Conservation (phyloP, 345 rosid species). For the Populus nigra region DNA sequence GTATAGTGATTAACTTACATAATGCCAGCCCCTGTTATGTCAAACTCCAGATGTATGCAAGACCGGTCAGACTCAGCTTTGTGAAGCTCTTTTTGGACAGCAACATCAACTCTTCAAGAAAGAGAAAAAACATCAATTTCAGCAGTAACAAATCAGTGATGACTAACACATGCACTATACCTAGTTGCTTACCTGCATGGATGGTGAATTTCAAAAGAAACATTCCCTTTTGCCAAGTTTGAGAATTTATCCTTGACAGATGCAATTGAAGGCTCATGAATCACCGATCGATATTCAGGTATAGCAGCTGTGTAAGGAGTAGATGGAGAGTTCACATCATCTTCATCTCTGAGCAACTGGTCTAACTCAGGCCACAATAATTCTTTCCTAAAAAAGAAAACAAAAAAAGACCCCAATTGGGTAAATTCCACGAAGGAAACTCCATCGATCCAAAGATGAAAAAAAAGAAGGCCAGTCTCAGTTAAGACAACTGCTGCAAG, state of each 20-base stretch:
- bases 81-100: conserved; percentile 80
- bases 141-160: conserved; percentile 20
- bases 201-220: conserved; percentile 70
- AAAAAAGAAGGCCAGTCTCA: not conserved
- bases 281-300: conserved; percentile 75
- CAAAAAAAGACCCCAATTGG: not conserved
- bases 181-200: conserved; percentile 64
- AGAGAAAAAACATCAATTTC: conserved; percentile 8
- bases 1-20: conserved; percentile 44
- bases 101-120: conserved; percentile 67
- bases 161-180: conserved; percentile 1
- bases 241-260: conserved; percentile 34
- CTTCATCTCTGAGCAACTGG: conserved; percentile 72
- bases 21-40: conserved; percentile 65
- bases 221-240: conserved; percentile 56
- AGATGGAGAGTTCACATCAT: conserved; percentile 56
- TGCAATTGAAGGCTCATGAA: conserved; percentile 49
- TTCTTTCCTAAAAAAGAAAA: conserved; percentile 58
- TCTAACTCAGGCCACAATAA: conserved; percentile 82
- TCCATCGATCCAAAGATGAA: not conserved
- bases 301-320: conserved; percentile 91
- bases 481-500: conserved; percentile 10
- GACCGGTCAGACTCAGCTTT: conserved; percentile 84
- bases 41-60: conserved; percentile 93
- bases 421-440: not conserved